A percentile compares a stretch with the other conserved stretches of the same genome.
Evolutionary conservation across 805 yeast genomes (phyloP).

Genomic region (Candida caryicola): DNA sequence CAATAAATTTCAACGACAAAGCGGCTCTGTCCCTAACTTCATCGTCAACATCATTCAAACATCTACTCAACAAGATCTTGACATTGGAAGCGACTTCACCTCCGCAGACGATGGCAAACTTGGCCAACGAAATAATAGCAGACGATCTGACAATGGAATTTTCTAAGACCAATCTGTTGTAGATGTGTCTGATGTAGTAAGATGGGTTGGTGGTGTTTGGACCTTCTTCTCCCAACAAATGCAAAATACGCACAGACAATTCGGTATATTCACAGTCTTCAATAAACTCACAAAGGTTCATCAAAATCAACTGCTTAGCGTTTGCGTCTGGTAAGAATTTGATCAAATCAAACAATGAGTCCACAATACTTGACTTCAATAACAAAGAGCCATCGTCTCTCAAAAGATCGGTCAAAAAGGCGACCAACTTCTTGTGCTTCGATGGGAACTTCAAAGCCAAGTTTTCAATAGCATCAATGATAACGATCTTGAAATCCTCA

Average conservation of each 20-base stretch:
- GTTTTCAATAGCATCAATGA: conserved; percentile 91
- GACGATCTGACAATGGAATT: conserved; percentile 94
- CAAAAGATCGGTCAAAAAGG: conserved; percentile 77
- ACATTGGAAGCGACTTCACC: conserved; percentile 65
- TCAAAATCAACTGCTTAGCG: conserved; percentile 78
- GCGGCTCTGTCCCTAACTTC: conserved; percentile 98
- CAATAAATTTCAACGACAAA: conserved; percentile 67
- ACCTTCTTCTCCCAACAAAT: conserved; percentile 91
- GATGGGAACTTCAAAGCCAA: conserved; percentile 90
- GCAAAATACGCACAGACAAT: conserved; percentile 87
- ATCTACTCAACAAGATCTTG: conserved; percentile 71
- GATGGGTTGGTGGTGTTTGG: conserved; percentile 85
- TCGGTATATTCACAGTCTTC: conserved; percentile 98
- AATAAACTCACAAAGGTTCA: conserved; percentile 90
- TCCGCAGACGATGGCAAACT: conserved; percentile 81
- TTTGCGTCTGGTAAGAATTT: conserved; percentile 70
- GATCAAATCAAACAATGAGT: conserved; percentile 88
- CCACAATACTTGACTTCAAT: conserved; percentile 85
- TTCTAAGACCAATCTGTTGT: conserved; percentile 93
- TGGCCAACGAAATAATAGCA: conserved; percentile 88
- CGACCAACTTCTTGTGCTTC: conserved; percentile 78
- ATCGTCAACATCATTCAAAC: conserved; percentile 86
- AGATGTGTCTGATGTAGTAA: conserved; percentile 89
- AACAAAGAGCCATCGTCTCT: conserved; percentile 88
- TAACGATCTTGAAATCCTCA: conserved; percentile 92